Base-by-base conservation (phyloP, 768 basidiomycete genomes). In the Trametes maxima region DNA sequence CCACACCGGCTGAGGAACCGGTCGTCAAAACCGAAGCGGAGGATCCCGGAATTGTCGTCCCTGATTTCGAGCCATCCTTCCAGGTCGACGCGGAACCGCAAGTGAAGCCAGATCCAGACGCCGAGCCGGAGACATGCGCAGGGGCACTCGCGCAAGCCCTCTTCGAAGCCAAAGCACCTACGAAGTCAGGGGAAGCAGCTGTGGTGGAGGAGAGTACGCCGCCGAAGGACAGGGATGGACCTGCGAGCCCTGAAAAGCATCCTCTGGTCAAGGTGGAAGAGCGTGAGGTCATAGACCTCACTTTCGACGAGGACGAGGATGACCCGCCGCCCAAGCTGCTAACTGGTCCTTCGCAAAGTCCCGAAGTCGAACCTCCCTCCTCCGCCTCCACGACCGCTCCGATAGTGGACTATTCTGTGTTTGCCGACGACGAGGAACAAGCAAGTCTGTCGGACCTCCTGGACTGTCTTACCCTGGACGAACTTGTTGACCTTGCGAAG, bases 401-500 rank as follows among this genome's bases (percentile, higher is more conserved):
- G 28, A 33, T 8, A 33, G 28, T 8, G 36, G 70, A 67, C 37
- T 54, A 69, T 21, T 57, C 70, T 17, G 58, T 63, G 35, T 75
- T 83, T 42, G 81, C 80, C 1, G 71, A 75, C 37, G 71, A 75
- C 57, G 79, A 81, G n/a, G 66, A 62, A 7, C 59, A 73, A 48
- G 81, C 83, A 33, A 67, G 69, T 16, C 65, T 83, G 35, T 60
- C 68, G 8, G 77, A 79, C 35, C 67, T 85, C 5, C 67, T 85
- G 6, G 73, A 75, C 13, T 80, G 78, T 60, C 67, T 86, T 46
- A 74, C 48, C 22, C 50, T 70, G 17, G 78, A 81, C 24, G 82
- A 85, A 58, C 76, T 85, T 35, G 77, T 73, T 42, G 63, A 57
- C 8, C 53, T 86, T 17, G 80, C 76, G 1, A 82, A 78, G 65